These are phyloP conservation scores for Henckelia pumila DNA, from an alignment of 257 asterid species.

Conservation along the genomic window DNA sequence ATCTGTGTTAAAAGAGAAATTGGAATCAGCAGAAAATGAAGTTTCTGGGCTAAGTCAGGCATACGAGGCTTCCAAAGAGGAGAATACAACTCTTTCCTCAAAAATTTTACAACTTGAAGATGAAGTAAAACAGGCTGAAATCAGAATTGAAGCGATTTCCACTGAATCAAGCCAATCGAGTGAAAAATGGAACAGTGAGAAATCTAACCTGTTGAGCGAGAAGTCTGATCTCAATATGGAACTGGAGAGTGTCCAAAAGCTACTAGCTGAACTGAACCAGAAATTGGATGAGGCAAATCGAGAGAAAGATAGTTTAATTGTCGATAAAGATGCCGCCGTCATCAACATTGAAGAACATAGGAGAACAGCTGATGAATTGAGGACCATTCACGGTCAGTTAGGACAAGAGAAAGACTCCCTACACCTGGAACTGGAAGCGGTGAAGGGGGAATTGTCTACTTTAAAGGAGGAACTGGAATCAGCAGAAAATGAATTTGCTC, in stretches of 20 bases:
- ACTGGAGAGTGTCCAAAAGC: not conserved
- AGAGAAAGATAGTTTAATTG: slow-evolving; percentile 32
- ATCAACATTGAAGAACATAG: slow-evolving; percentile 34
- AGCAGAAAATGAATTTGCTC: slow-evolving; percentile 43
- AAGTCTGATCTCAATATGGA: not conserved
- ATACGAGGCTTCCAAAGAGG: slow-evolving; percentile 34
- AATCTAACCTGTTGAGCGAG: not conserved
- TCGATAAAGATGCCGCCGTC: slow-evolving; percentile 33
- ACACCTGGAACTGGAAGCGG: slow-evolving; percentile 32
- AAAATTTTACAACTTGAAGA: slow-evolving; percentile 35
- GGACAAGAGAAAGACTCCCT: slow-evolving; percentile 31
- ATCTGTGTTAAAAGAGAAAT: slow-evolving; percentile 30
- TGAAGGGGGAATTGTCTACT: slow-evolving; percentile 25
- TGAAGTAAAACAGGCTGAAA: slow-evolving; percentile 41
- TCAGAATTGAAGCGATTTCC: slow-evolving; percentile 40
- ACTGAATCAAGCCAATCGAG: slow-evolving; percentile 40
- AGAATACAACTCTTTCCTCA: slow-evolving; percentile 36
- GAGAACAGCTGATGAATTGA: slow-evolving; percentile 36
- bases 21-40: slow-evolving; percentile 42
- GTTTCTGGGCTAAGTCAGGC: slow-evolving; percentile 32
- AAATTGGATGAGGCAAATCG: not conserved
- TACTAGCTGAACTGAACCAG: not conserved
- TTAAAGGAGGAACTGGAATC: slow-evolving; percentile 41
- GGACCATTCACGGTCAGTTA: slow-evolving; percentile 21
- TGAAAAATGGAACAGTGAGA: slow-evolving; percentile 24